phyloP scores from a whole-genome alignment of 1,139 yeast species.

The Zhuliangozyma blackwelliae region DNA sequence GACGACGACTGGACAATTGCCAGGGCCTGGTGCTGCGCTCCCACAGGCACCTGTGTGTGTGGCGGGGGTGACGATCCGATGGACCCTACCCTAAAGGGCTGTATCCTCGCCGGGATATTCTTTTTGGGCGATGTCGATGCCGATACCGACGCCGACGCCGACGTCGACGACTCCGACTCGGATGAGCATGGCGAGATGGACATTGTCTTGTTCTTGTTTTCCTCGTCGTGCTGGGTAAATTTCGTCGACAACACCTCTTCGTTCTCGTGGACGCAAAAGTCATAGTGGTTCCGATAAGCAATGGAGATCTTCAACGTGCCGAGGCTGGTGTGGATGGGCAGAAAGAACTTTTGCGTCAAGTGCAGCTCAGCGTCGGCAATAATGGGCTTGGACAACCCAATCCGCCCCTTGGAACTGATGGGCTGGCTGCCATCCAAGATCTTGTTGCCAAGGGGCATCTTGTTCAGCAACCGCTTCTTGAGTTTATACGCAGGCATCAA shows the following conservation, averaged over 20 bases:
- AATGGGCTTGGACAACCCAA: slow-evolving; percentile 73
- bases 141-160: slow-evolving; percentile 8
- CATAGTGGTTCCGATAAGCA: slow-evolving; percentile 69
- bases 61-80: slow-evolving; percentile 1
- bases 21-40: slow-evolving; percentile 9
- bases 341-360: slow-evolving; percentile 55
- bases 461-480: slow-evolving; percentile 29
- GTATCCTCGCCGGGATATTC: slow-evolving; percentile 3
- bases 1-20: slow-evolving; percentile 17
- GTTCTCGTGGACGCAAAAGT: slow-evolving; percentile 63
- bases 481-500: slow-evolving; percentile 71
- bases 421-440: slow-evolving; percentile 74
- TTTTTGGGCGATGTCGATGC: slow-evolving; percentile 11
- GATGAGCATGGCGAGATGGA: slow-evolving; percentile 32
- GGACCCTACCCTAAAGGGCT: slow-evolving; percentile 9
- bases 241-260: slow-evolving; percentile 62
- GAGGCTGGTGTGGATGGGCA: slow-evolving; percentile 66
- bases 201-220: slow-evolving; percentile 7
- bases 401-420: slow-evolving; percentile 75
- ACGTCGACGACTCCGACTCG: too few species aligned
- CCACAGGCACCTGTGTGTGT: slow-evolving; percentile 6
- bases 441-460: slow-evolving; percentile 48
- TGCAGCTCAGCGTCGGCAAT: slow-evolving; percentile 49
- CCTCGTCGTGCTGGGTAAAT: slow-evolving; percentile 23
- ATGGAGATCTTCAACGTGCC: slow-evolving; percentile 75